Evolutionary conservation across 371 early-diverging fungal genomes (phyloP).

Genomic region (Mucor sp.): DNA sequence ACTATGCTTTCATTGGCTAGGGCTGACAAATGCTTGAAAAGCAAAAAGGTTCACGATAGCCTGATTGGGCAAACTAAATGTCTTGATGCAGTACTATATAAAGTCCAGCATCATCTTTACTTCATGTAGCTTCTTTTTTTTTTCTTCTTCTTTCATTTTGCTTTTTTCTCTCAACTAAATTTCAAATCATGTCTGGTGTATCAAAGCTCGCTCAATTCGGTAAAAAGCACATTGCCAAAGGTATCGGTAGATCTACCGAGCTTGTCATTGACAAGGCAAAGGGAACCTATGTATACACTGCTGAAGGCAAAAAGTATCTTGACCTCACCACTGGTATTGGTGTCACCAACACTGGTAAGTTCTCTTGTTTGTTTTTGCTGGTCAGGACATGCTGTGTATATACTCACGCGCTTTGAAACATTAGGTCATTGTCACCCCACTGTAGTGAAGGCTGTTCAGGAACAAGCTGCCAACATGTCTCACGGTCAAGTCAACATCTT

Average conservation of each 20-base stretch:
- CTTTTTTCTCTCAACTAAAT: neutral
- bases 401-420: neutral
- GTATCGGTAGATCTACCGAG: slow-evolving; percentile 54
- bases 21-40: slow-evolving; percentile 23
- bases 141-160: slow-evolving; percentile 6
- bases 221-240: slow-evolving; percentile 47
- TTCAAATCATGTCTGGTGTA: slow-evolving; percentile 25
- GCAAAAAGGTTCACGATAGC: neutral
- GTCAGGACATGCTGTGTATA: neutral
- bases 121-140: neutral
- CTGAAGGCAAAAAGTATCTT: slow-evolving; percentile 56
- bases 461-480: slow-evolving; percentile 52
- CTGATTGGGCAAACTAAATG: slow-evolving; percentile 14
- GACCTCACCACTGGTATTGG: slow-evolving; percentile 64
- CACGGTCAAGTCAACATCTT: slow-evolving; percentile 61
- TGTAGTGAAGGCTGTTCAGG: slow-evolving; percentile 65
- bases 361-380: neutral
- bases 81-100: slow-evolving; percentile 5
- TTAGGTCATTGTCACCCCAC: slow-evolving; percentile 54
- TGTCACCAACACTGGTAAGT: slow-evolving; percentile 58
- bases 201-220: slow-evolving; percentile 51
- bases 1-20: slow-evolving; percentile 14
- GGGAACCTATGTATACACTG: slow-evolving; percentile 50
- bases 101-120: neutral
- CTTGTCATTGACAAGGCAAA: slow-evolving; percentile 52